Evolutionary conservation across 2,329 filamentous ascomycete species (phyloP), one percentile per base, ranked within the genome.

Genomic region (Meredithiella fracta): DNA sequence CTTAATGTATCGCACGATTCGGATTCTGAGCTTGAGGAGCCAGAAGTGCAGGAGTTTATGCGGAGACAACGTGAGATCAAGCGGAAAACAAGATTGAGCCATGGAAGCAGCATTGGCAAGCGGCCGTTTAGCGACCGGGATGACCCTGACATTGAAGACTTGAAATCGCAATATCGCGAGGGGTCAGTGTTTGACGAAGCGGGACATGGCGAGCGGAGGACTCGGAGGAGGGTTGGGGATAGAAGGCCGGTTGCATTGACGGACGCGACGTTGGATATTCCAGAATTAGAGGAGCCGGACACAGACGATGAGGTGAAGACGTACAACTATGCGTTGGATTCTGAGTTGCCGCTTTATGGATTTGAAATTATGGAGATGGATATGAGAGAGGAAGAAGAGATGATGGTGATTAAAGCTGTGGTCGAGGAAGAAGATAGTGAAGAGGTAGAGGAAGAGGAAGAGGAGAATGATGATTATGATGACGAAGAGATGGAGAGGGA

Each of bases 21-120:
- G 5, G 60, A 60, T 76, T 7, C 63, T 63, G 59, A 83, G 77
- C 37, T 75, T 66, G 17, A 83, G 69, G 3, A 69, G 65, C 69
- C 83, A 80, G 23, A 74, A 64, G 61, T 82, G 77, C 0, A 72
- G 64, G 2, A 67, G 34, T 61, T 61, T 40, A 49, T 53, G 3
- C 9, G 14, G 31, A 47, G 65, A 57, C 70, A 70, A 51, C 69
- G 71, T 37, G 70, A 71, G 52, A 66, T 72, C 37, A 69, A 66
- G 54, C 69, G 73, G 53, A 67, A 67, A 31, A 70, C 70, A 42
- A 68, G 75, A 23, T 70, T 74, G 63, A 76, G 71, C 54, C 71
- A 72, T 61, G 74, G 74, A 50, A 77, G 74, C 61, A 77, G 73
- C 64, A 72, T 77, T 55, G 73, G 73, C 60, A 78, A 78, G 66